A percentile compares a stretch with the other conserved stretches of the same genome.
Conservation (phyloP, 2,329 filamentous ascomycete genomes). For the Xylaria hypoxylon region DNA sequence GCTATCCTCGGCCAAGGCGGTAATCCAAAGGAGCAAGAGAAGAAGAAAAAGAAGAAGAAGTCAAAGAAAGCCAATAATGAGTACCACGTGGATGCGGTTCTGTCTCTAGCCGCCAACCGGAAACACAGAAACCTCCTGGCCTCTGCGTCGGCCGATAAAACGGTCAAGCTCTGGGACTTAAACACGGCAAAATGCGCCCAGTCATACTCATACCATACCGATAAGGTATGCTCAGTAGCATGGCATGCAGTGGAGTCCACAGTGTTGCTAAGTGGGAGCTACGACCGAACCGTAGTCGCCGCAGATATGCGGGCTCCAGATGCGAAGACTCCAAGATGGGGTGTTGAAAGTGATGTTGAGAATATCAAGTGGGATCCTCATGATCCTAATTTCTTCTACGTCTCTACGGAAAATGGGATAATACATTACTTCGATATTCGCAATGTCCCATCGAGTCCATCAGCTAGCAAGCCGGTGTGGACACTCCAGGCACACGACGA, state of each 20-base stretch:
- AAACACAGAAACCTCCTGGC: slow-evolving; percentile 94
- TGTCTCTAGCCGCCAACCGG: slow-evolving; percentile 91
- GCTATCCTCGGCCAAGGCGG: slow-evolving; percentile 87
- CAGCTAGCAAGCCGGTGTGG: slow-evolving; percentile 87
- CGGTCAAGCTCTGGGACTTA: slow-evolving; percentile 97
- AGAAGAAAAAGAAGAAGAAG: slow-evolving; percentile 85
- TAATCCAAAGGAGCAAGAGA: slow-evolving; percentile 61
- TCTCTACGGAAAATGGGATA: slow-evolving; percentile 90
- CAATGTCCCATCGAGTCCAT: slow-evolving; percentile 77
- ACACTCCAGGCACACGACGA: slow-evolving; percentile 95
- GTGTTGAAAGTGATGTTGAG: slow-evolving; percentile 96
- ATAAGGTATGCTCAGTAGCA: slow-evolving; percentile 95
- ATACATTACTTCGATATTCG: slow-evolving; percentile 93
- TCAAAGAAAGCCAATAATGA: slow-evolving; percentile 87
- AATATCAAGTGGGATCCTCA: slow-evolving; percentile 93
- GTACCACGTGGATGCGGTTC: slow-evolving; percentile 93
- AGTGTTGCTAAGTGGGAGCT: slow-evolving; percentile 89
- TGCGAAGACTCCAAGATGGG: slow-evolving; percentile 84
- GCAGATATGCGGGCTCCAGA: slow-evolving; percentile 96
- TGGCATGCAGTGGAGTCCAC: slow-evolving; percentile 93
- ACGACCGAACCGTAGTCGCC: slow-evolving; percentile 93
- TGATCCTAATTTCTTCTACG: slow-evolving; percentile 92
- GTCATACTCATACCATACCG: slow-evolving; percentile 94
- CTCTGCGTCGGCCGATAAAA: slow-evolving; percentile 95
- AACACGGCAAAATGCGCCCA: slow-evolving; percentile 93